Evolutionary conservation across 2,329 filamentous ascomycete genomes (phyloP), one percentile per base, ranked within the genome.

Genomic region (Phialophora verrucosa): DNA sequence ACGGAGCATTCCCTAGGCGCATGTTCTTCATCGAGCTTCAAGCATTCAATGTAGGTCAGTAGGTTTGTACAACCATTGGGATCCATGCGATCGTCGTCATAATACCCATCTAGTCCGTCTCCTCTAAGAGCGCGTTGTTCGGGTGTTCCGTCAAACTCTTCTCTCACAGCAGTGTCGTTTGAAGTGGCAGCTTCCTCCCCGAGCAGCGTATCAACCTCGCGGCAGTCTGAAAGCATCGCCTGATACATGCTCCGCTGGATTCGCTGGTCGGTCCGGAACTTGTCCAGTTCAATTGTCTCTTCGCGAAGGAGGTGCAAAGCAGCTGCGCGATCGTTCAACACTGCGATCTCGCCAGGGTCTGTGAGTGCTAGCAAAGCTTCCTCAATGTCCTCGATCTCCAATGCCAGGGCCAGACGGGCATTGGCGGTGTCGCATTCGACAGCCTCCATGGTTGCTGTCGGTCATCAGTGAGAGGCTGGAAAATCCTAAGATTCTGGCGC

Each of bases 151-250:
- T n/a, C 20, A 2, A n/a, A 5, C 20, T 25, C 32, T 35, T 23
- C 25, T 25, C 42, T 12, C 31, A 12, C 29, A 44, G 12, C 23
- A 25, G n/a, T 20, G 51, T 51, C 51, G 14, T 17, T 20, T 8
- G 59, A 47, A 42, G 42, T 23, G 31, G 38, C 4, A 5, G 12
- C 42, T 17, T 59, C 47, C 53, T 62, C 25, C 8, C 32, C 25
- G 23, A 66, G 51, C 7, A 66, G 23, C 4, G n/a, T 11, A 20
- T 59, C 59, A 29, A 66, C 42, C 27, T 38, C 64, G 7, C 20
- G 49, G 53, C 50, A 56, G 44, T 67, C 65, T 3, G 62, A 60
- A n/a, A 64, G 62, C 65, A 67, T 64, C 7, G 65, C 65, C 57
- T 49, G 57, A 23, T 64, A 64, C n/a, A 64, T 62, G 49, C 65